Evolutionary conservation across 2,329 filamentous ascomycete species (phyloP).

Genomic region (Pseudohalonectria lignicola): DNA sequence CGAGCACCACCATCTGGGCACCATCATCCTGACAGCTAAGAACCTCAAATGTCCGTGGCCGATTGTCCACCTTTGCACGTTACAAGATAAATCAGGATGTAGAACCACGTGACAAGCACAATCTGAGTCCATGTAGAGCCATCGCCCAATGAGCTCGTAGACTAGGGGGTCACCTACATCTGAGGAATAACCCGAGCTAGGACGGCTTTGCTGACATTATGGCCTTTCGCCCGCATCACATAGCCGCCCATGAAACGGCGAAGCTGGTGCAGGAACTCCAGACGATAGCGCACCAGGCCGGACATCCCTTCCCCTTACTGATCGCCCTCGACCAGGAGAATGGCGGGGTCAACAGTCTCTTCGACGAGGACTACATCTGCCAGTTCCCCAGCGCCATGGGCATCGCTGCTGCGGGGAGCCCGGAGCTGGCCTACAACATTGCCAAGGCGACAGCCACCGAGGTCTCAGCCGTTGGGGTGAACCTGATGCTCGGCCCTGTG

Average conservation of each 20-base stretch:
- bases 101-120: no score
- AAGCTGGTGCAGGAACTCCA: conserved; percentile 83
- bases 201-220: no score
- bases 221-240: no score
- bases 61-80: conserved; percentile 1
- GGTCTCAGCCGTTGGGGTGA: conserved; percentile 85
- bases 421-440: conserved; percentile 76
- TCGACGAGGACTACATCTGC: conserved; percentile 89
- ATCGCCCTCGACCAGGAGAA: conserved; percentile 97
- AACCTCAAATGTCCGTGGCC: conserved; percentile 63
- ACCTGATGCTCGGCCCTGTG: conserved; percentile 88
- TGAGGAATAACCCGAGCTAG: no score
- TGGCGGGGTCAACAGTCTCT: conserved; percentile 92
- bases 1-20: conserved; percentile 76
- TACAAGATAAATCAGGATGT: no score
- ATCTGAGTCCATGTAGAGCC: no score
- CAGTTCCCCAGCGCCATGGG: conserved; percentile 98
- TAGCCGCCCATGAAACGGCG: conserved; percentile 86
- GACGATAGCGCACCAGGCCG: conserved; percentile 80
- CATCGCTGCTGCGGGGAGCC: conserved; percentile 80
- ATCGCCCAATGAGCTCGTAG: no score
- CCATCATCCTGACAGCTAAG: conserved; percentile 74
- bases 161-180: no score
- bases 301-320: conserved; percentile 77
- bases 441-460: conserved; percentile 91